phyloP scores from a whole-genome alignment of 2,329 filamentous ascomycete species.

The Verticillium isaacii region DNA sequence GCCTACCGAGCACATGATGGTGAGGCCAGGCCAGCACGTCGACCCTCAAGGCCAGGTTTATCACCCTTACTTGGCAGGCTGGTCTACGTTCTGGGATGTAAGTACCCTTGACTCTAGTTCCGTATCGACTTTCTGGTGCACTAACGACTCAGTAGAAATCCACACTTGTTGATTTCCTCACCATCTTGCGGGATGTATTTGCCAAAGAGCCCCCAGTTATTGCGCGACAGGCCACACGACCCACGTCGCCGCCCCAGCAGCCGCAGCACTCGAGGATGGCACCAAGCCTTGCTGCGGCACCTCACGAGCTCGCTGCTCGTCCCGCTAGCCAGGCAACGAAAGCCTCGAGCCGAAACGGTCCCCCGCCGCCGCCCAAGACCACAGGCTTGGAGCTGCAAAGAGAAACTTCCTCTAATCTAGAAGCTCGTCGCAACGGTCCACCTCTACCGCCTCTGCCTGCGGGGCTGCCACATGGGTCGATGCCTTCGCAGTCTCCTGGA shows the following conservation, averaged over 20 bases:
- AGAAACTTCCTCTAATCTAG: slow-evolving; percentile 14
- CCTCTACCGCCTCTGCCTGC: slow-evolving; percentile 23
- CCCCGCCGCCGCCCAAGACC: slow-evolving; percentile 50
- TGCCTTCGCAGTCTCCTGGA: slow-evolving; percentile 2
- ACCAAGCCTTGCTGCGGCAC: slow-evolving; percentile 64
- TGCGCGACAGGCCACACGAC: slow-evolving; percentile 56
- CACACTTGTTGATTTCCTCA: slow-evolving; percentile 75
- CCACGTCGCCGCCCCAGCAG: slow-evolving; percentile 25
- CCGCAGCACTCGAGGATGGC: slow-evolving; percentile 37
- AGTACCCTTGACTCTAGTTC: slow-evolving; percentile 30
- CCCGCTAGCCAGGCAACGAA: slow-evolving; percentile 28
- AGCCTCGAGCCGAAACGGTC: slow-evolving; percentile 27
- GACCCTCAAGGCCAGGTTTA: slow-evolving; percentile 90
- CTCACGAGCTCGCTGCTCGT: slow-evolving; percentile 53
- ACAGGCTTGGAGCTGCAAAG: slow-evolving; percentile 26
- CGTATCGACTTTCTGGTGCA: slow-evolving; percentile 6
- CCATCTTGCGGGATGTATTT: slow-evolving; percentile 80
- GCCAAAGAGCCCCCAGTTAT: slow-evolving; percentile 92
- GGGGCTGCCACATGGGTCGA: slow-evolving; percentile 12
- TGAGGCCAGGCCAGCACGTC: slow-evolving; percentile 91
- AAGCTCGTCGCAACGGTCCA: slow-evolving; percentile 15
- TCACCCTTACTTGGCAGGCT: slow-evolving; percentile 89
- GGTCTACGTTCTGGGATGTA: slow-evolving; percentile 87
- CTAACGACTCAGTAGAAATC: slow-evolving; percentile 60
- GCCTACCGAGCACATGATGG: slow-evolving; percentile 81